Conservation (phyloP, 805 yeast genomes). For the Phaffomyces antillensis region DNA sequence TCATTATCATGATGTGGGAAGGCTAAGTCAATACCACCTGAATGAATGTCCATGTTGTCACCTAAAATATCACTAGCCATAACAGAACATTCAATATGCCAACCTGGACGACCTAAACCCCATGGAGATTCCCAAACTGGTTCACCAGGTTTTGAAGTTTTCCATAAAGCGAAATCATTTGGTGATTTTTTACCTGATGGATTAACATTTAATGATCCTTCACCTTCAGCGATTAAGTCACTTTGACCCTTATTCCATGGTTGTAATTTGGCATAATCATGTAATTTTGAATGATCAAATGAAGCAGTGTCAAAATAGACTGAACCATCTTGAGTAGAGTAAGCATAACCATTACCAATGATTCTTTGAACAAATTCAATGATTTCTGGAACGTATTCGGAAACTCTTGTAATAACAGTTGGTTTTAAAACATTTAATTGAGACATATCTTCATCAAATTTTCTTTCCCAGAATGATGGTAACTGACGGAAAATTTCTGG, state of each 20-base stretch:
- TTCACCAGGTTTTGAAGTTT: constrained; percentile 93
- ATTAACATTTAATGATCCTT: constrained; percentile 65
- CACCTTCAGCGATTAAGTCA: constrained; percentile 87
- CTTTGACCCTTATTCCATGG: constrained; percentile 95
- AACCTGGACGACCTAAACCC: constrained; percentile 98
- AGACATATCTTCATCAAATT: constrained; percentile 81
- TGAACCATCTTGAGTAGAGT: constrained; percentile 77
- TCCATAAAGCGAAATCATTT: constrained; percentile 96
- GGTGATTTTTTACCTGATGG: constrained; percentile 59
- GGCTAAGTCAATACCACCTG: constrained; percentile 95
- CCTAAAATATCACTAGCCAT: constrained; percentile 94
- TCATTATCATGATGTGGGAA: constrained; percentile 99
- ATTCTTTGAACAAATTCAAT: constrained; percentile 70
- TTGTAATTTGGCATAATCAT: constrained; percentile 90
- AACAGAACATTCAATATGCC: constrained; percentile 99
- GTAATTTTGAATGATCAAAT: constrained; percentile 66
- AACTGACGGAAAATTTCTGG: constrained; percentile 75
- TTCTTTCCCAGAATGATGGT: constrained; percentile 85
- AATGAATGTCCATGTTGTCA: constrained; percentile 80
- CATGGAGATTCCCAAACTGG: constrained; percentile 94
- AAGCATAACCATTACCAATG: constrained; percentile 76
- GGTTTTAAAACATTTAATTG: constrained; percentile 80
- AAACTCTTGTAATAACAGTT: constrained; percentile 83
- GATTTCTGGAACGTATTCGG: constrained; percentile 93
- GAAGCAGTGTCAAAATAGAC: constrained; percentile 90